Evolutionary conservation across 2,329 filamentous ascomycete genomes (phyloP), one percentile per base, ranked within the genome.

Genomic region (Curvularia hawaiiensis): DNA sequence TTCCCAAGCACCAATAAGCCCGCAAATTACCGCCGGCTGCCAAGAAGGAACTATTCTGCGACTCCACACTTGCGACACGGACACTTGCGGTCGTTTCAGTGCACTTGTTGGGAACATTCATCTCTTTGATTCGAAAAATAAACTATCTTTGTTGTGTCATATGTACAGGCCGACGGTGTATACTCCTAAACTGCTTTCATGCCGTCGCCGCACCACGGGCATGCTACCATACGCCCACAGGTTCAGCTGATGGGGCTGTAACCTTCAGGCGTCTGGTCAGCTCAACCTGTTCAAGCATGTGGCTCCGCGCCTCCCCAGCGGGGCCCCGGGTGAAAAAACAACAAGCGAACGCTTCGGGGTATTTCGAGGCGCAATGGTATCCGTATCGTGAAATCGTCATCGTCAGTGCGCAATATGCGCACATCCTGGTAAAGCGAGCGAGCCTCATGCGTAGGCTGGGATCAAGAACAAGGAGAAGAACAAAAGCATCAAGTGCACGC

Each of bases 271-370:
- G 20, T 26, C 14, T 9, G 40, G 22, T 16, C 8, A 16, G 8
- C 6, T 43, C 22, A 16, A 20, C 7, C 14, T 16, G 22, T 43
- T 16, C 3, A n/a, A 43, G 22, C 35, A n/a, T 38, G 35, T 35
- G 14, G 33, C 16, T 9, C 4, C 16, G 40, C 22, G 40, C 22
- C 22, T 26, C 28, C 12, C 35, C n/a, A n/a, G 54, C 35, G 43
- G 52, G 47, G 51, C 41, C 47, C 59, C 57, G 12, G 44, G 31
- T 28, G 9, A 28, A 28, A 24, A 56, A 43, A 43, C n/a, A 43
- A 62, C 65, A 64, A 68, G 63, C 44, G 66, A 64, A 63, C 53
- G 59, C 59, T 54, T 63, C 59, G 52, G 67, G 67, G 61, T 66
- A 70, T 68, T 61, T 69, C 59, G 60, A 65, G 64, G 60, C 65